Base-by-base conservation (phyloP, 1,284 basidiomycete species). In the Earliella scabrosa region DNA sequence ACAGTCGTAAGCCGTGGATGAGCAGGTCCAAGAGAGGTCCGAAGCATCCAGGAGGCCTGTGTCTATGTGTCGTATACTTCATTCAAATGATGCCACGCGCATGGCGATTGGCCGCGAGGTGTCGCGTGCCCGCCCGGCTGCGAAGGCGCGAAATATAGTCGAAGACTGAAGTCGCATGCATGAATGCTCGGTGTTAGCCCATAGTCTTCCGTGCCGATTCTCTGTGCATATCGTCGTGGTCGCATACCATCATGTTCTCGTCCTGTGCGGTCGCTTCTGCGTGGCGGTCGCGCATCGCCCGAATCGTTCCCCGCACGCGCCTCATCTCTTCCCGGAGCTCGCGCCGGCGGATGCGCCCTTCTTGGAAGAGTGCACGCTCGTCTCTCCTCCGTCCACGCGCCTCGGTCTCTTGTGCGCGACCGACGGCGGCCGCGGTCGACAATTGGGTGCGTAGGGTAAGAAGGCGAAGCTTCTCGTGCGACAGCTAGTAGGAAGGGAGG, bases 391-490 rank as follows among this genome's bases (percentile, higher is more conserved):
- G 46, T 43, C 29, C 44, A 26, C 56, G 59, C 38, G 58, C 58
- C 16, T 49, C 52, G 18, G 53, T 49, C 14, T 41, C 58, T n/a
- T 52, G 52, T n/a, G 41, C 41, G 10, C 56, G 59, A 35, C 50
- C 54, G 26, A 31, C 14, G 10, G 45, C 11, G 47, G 52, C 53
- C 23, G 51, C 56, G n/a, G 32, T 29, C 45, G 57, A n/a, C 18
- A 60, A 54, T 35, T 53, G 53, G 4, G 47, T 26, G 34, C 58
- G 58, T 7, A 67, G 60, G 13, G 29, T 21, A 34, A 63, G 52
- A 27, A 63, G 45, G 40, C 54, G 61, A n/a, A 64, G 58, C 50
- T 62, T 63, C 58, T 67, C 63, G 45, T 64, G 50, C 35, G 65
- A 67, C 31, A 65, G 45, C 64, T 66, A 23, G 21, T 10, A 27